Base-by-base conservation (phyloP, 176 grass and related monocot species). In the Triticum urartu region DNA sequence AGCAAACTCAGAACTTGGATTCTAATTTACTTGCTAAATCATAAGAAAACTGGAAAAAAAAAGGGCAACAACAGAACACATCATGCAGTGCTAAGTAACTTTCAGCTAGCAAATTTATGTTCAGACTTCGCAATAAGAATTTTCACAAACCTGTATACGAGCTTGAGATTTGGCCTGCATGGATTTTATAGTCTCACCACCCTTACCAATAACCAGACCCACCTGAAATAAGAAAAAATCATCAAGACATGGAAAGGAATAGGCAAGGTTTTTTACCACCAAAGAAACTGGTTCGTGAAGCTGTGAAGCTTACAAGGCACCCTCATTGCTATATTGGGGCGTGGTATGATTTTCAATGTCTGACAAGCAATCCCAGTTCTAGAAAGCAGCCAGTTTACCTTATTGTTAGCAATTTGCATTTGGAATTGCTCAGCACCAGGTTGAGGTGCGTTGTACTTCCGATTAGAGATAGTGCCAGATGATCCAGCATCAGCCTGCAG, bases 181-280 rank as follows among this genome's bases (percentile, higher is more conserved):
- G 52, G 78, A 92, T 91, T 98, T 98, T 67, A 98, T 98, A 89
- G 91, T 92, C 72, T 95, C 96, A 72, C 93, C 96, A 81, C 92
- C 90, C 91, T 95, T 98, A 26, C 96, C 96, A 87, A 98, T 98
- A 68, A 98, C 91, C 65, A 98, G 80, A 82, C 96, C 96, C 72
- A 98, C 96, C 96, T 98, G 74, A 65, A 74, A 11, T 2, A 43
- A 65, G 82, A 17, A 89, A 38, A 62, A 1, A 84, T 38, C 7
- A 48, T 25, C 54, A 47, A 70, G n/a, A 11, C 5, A 77, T 20
- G 4, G 14, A 47, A 79, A 78, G 43, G 52, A 3, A 1, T 59
- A 12, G 24, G 5, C 50, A 4, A 75, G 28, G 11, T 64, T 15
- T 22, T 60, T 50, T 70, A 36, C 33, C 13, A 2, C 2, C 64